Evolutionary conservation across 1,284 basidiomycete species (phyloP), one percentile per base, ranked within the genome.

Genomic region (Phylloboletellus chloephorus): DNA sequence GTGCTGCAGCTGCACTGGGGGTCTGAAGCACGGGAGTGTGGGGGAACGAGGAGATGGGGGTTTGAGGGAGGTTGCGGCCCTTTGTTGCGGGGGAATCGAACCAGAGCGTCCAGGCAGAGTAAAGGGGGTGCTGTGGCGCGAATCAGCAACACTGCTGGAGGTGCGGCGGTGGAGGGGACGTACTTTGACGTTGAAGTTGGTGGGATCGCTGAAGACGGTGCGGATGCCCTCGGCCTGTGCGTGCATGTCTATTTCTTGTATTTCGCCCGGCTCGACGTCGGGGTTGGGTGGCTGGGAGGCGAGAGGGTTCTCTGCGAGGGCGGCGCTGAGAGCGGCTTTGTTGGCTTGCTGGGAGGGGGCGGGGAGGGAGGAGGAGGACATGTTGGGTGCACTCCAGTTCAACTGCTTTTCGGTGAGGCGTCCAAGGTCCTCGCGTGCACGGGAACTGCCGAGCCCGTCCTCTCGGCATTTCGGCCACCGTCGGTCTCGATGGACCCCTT

Each of bases 101-200:
- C 90, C 90, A 96, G 32, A 97, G 80, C 5, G 91, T 96, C 93
- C 93, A 96, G n/a, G 83, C 72, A 23, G 91, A 90, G 65, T 79
- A 94, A 25, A 95, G 78, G 17, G 91, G 91, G 60, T 95, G 91
- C 90, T 93, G 57, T 9, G 19, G 36, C 19, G 22, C 38, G 21
- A 43, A 13, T n/a, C n/a, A n/a, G 40, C 31, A 31, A 52, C 35
- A 53, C 49, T 20, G 32, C 29, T 33, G 19, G 32, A 7, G 3
- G 11, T 2, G 9, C 19, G 9, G 17, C 4, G 16, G 29, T 39
- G 32, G 45, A 24, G 31, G 32, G 37, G 33, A 60, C 69, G 40
- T 50, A 88, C 88, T 73, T 93, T 94, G 69, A 92, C 88, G 58
- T 94, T 94, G 70, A 94, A 95, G 54, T 85, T 86, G 53, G 73